Base-by-base conservation (phyloP, 345 rosid genomes). In the Murraya koenigii region DNA sequence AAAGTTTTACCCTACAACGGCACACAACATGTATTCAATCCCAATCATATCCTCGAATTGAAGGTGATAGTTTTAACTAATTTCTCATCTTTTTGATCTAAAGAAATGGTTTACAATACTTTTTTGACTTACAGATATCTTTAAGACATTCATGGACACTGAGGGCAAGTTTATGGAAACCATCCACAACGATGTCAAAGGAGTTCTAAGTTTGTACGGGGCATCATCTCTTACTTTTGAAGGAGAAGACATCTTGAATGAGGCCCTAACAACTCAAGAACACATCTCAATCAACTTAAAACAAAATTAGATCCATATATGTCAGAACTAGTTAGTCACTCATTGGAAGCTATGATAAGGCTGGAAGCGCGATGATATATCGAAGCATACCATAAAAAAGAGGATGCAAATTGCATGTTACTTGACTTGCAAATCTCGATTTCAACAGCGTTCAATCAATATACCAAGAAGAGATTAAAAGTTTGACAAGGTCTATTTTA, bases 391-490 rank as follows among this genome's bases (percentile, higher is more conserved):
- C 8, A 22, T 6, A 11, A 68, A 28, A 76, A 39, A 7, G 22
- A 69, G 4, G 67, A 71, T 8, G 35, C 47, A 4, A 74, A 85
- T 59, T 26, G 0, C 1, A 5, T 1, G 22, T 44, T 88, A 11
- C 84, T 90, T 13, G 80, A 64, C 83, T 87, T 65, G 90, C 92
- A 2, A 77, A 55, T 69, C n/a, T 80, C 25, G 47, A 90, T 38
- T 90, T 88, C 81, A 87, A 88, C 79, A 39, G 76, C 74, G 78
- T 78, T 39, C 90, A 85, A 32, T 75, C 82, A 36, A 56, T 67
- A 0, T 87, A 77, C 67, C 85, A 72, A 74, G 54, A 14, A 54
- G 89, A 90, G 49, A 85, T 88, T 2, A 66, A 73, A 66, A 80
- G 77, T 44, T n/a, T 75, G 74, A 77, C 85, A 28, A 78, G 86